phyloP scores from a whole-genome alignment of 371 early-diverging fungal species.

The Apophysomyces trapeziformis region DNA sequence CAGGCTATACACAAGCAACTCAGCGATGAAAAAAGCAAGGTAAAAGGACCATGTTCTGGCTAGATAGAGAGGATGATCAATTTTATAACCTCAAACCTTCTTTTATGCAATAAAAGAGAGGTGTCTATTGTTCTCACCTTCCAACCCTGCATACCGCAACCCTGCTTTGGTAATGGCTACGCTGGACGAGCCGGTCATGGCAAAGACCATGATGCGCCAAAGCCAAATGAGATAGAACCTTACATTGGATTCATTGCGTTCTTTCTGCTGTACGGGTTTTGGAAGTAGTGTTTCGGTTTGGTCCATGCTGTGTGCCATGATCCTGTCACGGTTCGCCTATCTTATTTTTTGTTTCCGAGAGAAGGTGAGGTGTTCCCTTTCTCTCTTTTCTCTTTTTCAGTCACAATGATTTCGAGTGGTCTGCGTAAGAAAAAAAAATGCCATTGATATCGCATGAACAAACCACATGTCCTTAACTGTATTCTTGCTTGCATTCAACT shows the following conservation, averaged over 20 bases:
- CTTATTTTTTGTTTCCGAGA: background rate
- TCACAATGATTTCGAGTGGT: background rate
- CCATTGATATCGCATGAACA: background rate
- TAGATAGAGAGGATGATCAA: constrained; percentile 7
- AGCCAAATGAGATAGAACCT: constrained; percentile 25
- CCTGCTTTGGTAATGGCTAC: constrained; percentile 34
- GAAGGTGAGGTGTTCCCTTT: background rate
- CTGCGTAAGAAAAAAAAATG: constrained; percentile 6
- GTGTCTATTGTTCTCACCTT: constrained; percentile 19
- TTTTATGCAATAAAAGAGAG: background rate
- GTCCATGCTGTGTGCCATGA: background rate
- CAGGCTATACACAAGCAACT: constrained; percentile 41
- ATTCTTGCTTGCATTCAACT: background rate
- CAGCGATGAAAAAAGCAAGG: constrained; percentile 38
- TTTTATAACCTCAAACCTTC: background rate
- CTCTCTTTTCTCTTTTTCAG: background rate
- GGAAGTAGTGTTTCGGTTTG: constrained; percentile 12
- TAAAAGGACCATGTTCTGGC: constrained; percentile 35
- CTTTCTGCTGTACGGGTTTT: constrained; percentile 1
- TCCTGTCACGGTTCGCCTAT: background rate
- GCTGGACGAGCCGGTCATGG: constrained; percentile 47
- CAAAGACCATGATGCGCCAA: constrained; percentile 46
- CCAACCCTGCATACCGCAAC: constrained; percentile 18
- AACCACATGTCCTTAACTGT: background rate
- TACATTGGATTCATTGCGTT: background rate